Evolutionary conservation across 2,329 filamentous ascomycete genomes (phyloP), one percentile per base, ranked within the genome.

Genomic region (Beauveria sp.): DNA sequence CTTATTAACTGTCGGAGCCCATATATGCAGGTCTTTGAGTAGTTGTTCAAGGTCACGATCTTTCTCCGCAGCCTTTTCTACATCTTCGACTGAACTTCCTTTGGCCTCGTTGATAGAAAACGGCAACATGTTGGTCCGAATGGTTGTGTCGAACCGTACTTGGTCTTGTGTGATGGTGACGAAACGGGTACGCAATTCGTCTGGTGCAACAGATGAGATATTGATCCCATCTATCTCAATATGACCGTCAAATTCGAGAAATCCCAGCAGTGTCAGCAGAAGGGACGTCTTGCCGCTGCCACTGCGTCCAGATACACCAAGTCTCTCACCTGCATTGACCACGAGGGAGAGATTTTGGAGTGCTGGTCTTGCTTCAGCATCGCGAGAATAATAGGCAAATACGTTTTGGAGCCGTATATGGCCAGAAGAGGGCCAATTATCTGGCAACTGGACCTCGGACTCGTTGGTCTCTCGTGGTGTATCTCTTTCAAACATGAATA

Each of bases 201-300:
- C 69, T 28, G 71, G 74, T 2, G 74, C 71, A 3, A 80, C 64
- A 9, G 65, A 70, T 3, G 71, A 66, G n/a, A 80, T 68, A 37
- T 77, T 72, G 5, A 78, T 58, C 0, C 70, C 72, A 61, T 80
- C 78, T 16, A 82, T 71, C 1, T 62, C 66, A 28, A 82, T 75
- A 10, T 59, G 68, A 2, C 66, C 64, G 1, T 26, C 14, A 6
- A 53, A 63, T 8, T 79, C 75, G 6, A 81, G 64, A 61, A 82
- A 73, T 16, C 77, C 74, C 50, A 82, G 74, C 4, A 82, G 67
- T 0, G 75, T 71, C 7, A 76, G 68, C 1, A 79, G 67, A 2
- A 81, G 68, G 0, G 77, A 77, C 1, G 73, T 77, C 66, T 82
- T 81, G 3, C 79, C 79, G 56, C 77, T 80, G 7, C 79, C 79